A percentile compares a stretch with the other conserved stretches of the same genome.
phyloP scores from a whole-genome alignment of 345 rosid species.

The Acer saccharum region DNA sequence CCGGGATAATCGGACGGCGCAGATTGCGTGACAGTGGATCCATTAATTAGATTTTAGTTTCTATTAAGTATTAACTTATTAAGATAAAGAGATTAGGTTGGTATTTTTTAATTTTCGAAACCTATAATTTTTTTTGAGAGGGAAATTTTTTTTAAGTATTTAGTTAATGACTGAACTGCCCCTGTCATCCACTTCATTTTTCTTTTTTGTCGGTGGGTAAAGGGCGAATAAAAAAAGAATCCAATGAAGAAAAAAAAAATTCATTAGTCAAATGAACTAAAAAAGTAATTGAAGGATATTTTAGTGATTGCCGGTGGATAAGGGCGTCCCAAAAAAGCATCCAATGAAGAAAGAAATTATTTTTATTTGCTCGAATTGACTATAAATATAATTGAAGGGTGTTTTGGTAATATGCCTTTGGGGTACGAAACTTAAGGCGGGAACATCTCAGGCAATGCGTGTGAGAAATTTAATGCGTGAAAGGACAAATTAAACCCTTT shows the following conservation, averaged over 20 bases:
- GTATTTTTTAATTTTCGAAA: constrained; percentile 7
- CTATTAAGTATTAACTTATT: no score
- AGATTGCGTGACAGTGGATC: constrained; percentile 28
- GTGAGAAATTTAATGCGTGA: constrained; percentile 16
- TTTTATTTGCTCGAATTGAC: not conserved
- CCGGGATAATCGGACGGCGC: constrained; percentile 37
- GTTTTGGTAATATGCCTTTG: not conserved
- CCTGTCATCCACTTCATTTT: not conserved
- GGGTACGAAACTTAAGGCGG: constrained; percentile 12
- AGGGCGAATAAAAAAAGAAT: not conserved
- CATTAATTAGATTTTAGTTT: not conserved
- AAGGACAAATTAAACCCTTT: constrained; percentile 41
- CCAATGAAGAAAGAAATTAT: constrained; percentile 17
- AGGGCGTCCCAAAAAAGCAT: constrained; percentile 3
- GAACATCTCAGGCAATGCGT: constrained; percentile 18
- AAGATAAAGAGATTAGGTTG: no score
- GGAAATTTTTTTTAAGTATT: not conserved
- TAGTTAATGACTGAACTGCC: not conserved
- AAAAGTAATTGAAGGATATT: no score
- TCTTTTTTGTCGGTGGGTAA: not conserved
- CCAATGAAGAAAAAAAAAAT: not conserved
- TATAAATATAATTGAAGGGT: not conserved
- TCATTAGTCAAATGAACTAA: not conserved
- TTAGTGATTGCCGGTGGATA: not conserved
- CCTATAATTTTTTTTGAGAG: not conserved